Evolutionary conservation across 768 basidiomycete species (phyloP).

Genomic region (Hemileccinum impolitum): DNA sequence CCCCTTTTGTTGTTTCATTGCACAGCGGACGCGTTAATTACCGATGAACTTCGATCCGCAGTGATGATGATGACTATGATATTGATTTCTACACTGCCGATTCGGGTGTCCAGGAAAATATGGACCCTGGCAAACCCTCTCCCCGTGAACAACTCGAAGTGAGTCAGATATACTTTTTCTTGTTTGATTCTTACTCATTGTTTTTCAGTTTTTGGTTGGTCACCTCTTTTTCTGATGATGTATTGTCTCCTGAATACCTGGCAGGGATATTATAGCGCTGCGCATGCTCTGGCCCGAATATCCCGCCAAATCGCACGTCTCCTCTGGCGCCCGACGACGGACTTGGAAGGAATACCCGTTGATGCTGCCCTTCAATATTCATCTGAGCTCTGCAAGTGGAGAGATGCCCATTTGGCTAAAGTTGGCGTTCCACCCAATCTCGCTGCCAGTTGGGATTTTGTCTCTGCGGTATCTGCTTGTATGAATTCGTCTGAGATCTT

Average conservation of each 20-base stretch:
- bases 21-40: conserved; percentile 19
- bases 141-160: conserved; percentile 82
- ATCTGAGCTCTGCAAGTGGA: conserved; percentile 62
- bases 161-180: conserved; percentile 16
- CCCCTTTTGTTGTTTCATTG: conserved; percentile 1
- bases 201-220: conserved; percentile 63
- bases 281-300: conserved; percentile 79
- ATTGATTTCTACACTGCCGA: conserved; percentile 84
- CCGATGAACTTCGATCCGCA: conserved; percentile 24
- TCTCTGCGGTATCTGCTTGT: conserved; percentile 68
- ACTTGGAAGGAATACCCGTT: conserved; percentile 73
- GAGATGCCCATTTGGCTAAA: conserved; percentile 65
- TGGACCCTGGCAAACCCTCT: conserved; percentile 53
- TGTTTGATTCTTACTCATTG: conserved; percentile 7
- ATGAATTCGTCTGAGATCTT: conserved; percentile 17
- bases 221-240: conserved; percentile 4
- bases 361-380: conserved; percentile 59
- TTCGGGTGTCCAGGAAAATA: conserved; percentile 47
- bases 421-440: conserved; percentile 89
- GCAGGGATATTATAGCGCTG: conserved; percentile 81
- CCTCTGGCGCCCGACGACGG: conserved; percentile 76
- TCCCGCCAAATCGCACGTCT: conserved; percentile 78
- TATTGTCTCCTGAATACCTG: conserved; percentile 6
- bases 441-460: conserved; percentile 87
- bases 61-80: conserved; percentile 85